Base-by-base conservation (phyloP, 1,139 yeast genomes). In the Blastobotrys capitulatus region DNA sequence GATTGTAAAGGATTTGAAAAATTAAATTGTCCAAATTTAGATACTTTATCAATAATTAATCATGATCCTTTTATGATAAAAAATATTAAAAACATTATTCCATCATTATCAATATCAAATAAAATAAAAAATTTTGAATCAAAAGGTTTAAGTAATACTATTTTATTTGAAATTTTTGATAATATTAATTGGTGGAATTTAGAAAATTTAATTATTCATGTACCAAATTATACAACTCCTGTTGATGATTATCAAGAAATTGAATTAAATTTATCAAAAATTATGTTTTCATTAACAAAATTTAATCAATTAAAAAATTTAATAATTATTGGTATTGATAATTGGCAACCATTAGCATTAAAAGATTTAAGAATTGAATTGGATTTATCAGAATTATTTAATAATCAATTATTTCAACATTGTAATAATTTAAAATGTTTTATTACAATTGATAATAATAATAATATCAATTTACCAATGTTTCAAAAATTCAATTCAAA, bases 11-110 rank as follows among this genome's bases (percentile, higher is more conserved):
- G 36, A 10, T 13, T 43, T 29, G 6, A 8, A 34, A 8, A 16
- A 3, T 19, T 44, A 9, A n/a, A 38, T 29, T 37, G 42, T 19
- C 47, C 47, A 8, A 9, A 44, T 19, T 20, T 44, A 20, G 47
- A 44, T 19, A 27, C 42, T 6, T 27, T 44, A 31, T 18, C 4
- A 4, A 7, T 43, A 12, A 12, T 16, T 4, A 35, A 36, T n/a
- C 41, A 26, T 31, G 45, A 42, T 22, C n/a, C 15, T 19, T 16
- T 18, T n/a, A 18, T 38, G 16, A 8, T 20, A 4, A 18, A 20
- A 15, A 22, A 38, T 20, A 38, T 26, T 13, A 20, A 20, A 26
- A 7, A 6, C 4, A 39, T 41, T 6, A 9, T 15, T 2, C 25
- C 20, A 3, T 36, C 37, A 15, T 25, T 41, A 7, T n/a, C n/a